Base-by-base conservation (phyloP, 495 filamentous ascomycete species). In the Cercophora sp. region DNA sequence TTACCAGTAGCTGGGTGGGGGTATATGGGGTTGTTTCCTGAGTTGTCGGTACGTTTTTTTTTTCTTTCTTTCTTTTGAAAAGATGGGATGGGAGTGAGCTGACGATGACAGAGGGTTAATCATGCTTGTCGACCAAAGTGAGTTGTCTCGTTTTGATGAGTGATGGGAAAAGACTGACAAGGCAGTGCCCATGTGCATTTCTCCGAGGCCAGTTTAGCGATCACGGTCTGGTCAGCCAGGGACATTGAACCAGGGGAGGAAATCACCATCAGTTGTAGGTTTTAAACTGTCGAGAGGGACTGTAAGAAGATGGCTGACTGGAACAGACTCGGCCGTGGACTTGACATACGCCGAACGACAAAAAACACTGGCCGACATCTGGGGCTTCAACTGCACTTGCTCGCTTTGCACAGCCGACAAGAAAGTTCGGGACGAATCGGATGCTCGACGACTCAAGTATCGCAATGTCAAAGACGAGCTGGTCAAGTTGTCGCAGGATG, bases 171-270 rank as follows among this genome's bases (percentile, higher is more conserved):
- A 16, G 10, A 27, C 51, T 60, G 39, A 69, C 15, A 23, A 5
- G 25, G 8, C 11, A 72, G 69, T 35, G 67, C 67, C 5, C 63
- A 65, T 31, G 65, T 66, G 34, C 56, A 65, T 24, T 70, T 68
- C 27, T 69, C 67, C 1, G 55, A 60, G 19, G 58, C 53, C 1
- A 66, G 61, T 1, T 27, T 70, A 1, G 41, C 64, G n/a, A 62
- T 72, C 31, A 65, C 63, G 20, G 52, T 69, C 0, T 60, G 63
- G 55, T 57, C 67, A 11, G 44, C 63, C n/a, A 55, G 61, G 8
- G 66, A 70, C 40, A 72, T 70, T 27, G 55, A 69, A 26, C 35
- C 45, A 5, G 67, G 67, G 15, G 69, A 72, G 31, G 69, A 72
- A 46, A 69, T 72, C 24, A 68, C 67, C 5, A 66, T 70, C 26